Conservation (phyloP, 306 rosid genomes). For the Cucumis sativus region DNA sequence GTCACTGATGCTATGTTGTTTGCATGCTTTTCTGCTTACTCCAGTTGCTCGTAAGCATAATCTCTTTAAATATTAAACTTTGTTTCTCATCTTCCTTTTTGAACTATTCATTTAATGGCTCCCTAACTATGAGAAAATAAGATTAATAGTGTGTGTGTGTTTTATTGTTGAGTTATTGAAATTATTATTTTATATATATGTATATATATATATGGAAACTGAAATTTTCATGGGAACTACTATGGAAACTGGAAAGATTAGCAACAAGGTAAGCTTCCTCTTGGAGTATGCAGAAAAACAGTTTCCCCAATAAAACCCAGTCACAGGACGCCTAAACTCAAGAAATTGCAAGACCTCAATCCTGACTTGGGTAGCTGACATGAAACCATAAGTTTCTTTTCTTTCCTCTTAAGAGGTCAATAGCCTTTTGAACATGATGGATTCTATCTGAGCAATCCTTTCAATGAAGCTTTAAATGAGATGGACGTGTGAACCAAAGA, state of each 20-base stretch:
- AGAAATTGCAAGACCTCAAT: neutral
- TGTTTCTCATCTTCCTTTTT: neutral
- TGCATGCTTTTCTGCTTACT: constrained; percentile 82
- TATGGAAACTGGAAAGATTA: neutral
- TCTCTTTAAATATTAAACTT: constrained; percentile 7
- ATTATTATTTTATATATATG: neutral
- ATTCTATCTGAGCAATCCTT: neutral
- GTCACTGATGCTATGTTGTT: constrained; percentile 93
- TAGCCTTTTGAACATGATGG: neutral
- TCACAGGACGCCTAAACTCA: neutral
- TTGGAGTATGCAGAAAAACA: neutral
- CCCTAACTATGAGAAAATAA: neutral
- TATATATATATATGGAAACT: neutral
- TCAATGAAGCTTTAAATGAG: neutral
- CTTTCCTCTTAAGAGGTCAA: neutral
- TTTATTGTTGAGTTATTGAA: neutral
- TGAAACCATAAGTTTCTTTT: neutral
- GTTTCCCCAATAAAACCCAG: neutral
- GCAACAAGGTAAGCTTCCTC: neutral
- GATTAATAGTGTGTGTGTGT: neutral
- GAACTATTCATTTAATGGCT: neutral
- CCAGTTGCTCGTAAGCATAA: constrained; percentile 91
- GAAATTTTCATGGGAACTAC: neutral
- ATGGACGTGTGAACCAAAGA: neutral
- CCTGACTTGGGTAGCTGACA: neutral